phyloP scores from a whole-genome alignment of 2,329 filamentous ascomycete species.

The Alternaria consortialis region DNA sequence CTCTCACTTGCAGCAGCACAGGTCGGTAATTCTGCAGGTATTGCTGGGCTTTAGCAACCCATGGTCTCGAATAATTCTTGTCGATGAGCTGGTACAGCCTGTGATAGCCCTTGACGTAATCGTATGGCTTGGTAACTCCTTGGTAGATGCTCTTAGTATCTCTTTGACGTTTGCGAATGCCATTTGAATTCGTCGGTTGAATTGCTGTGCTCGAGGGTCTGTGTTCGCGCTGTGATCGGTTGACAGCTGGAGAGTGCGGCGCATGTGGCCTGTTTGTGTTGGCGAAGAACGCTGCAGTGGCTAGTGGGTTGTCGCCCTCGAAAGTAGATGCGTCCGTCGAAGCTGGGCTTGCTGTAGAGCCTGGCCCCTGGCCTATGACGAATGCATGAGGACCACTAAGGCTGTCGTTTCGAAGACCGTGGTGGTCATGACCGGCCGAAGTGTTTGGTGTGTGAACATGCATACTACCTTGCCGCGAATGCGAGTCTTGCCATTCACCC shows the following conservation, averaged over 20 bases:
- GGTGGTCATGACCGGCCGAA: conserved; percentile 49
- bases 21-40: conserved; percentile 89
- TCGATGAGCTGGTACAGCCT: conserved; percentile 82
- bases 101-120: conserved; percentile 90
- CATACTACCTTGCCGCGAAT: conserved; percentile 55
- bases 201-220: conserved; percentile 41
- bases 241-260: conserved; percentile 40
- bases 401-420: conserved; percentile 44
- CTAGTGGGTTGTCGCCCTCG: conserved; percentile 54
- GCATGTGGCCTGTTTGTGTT: conserved; percentile 43
- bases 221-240: conserved; percentile 38
- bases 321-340: conserved; percentile 55
- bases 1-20: conserved; percentile 90
- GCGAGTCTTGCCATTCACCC: conserved; percentile 51
- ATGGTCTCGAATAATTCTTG: conserved; percentile 78
- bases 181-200: conserved; percentile 45
- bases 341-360: conserved; percentile 65
- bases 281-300: conserved; percentile 47
- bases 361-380: conserved; percentile 67
- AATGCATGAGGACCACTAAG: conserved; percentile 63
- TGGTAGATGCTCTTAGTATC: conserved; percentile 90
- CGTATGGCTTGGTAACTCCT: conserved; percentile 87
- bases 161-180: conserved; percentile 61
- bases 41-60: conserved; percentile 83
- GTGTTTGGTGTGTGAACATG: conserved; percentile 56